These are phyloP conservation scores for Benincasa hispida DNA, from an alignment of 306 rosid species.

Conservation along the genomic window DNA sequence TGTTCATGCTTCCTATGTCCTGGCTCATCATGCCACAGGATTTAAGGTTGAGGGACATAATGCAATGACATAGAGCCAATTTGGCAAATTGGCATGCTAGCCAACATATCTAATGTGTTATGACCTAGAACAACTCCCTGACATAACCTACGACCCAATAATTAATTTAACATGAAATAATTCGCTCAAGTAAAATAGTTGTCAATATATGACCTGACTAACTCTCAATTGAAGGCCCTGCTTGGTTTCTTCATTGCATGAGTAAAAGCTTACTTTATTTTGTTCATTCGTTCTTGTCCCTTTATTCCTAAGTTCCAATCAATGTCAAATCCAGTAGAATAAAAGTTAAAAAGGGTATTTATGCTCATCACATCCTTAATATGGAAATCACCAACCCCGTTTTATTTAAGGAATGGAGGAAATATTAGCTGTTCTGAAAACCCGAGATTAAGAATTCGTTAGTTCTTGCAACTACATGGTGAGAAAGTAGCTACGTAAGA, in stretches of 20 bases:
- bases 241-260: neutral
- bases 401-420: no score
- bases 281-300: neutral
- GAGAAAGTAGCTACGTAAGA: neutral
- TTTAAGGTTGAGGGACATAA: neutral
- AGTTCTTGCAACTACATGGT: neutral
- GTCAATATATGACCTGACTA: neutral
- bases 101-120: neutral
- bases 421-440: neutral
- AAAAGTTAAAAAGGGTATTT: no score
- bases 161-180: neutral
- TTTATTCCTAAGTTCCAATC: neutral
- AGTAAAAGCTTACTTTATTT: neutral
- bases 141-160: neutral
- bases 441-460: neutral
- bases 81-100: neutral
- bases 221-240: neutral
- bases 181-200: neutral
- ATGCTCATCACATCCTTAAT: no score
- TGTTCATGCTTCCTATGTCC: neutral
- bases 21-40: neutral
- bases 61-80: neutral
- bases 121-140: neutral
- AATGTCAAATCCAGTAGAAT: neutral
- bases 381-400: no score